A percentile compares a stretch with the other conserved stretches of the same genome.
Evolutionary conservation across 495 filamentous ascomycete genomes (phyloP).

Genomic region (Aspergillus bridgeri): DNA sequence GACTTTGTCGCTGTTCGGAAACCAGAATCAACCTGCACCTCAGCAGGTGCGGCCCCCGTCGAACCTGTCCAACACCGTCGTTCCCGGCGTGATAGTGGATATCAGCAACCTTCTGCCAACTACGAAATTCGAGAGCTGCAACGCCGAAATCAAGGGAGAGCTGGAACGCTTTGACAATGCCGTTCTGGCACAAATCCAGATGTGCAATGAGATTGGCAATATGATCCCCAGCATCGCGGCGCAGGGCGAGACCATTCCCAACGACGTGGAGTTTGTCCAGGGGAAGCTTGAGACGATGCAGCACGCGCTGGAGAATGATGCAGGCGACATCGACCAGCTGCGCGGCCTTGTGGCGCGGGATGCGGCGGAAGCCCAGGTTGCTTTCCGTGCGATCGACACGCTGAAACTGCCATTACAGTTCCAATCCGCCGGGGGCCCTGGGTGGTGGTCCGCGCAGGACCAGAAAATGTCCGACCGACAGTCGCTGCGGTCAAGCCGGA

Average conservation of each 20-base stretch:
- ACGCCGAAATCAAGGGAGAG: constrained; percentile 72
- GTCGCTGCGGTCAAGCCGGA: constrained; percentile 39
- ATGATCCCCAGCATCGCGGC: constrained; percentile 57
- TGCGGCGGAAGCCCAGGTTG: constrained; percentile 66
- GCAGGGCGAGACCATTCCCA: constrained; percentile 61
- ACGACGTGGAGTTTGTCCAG: constrained; percentile 70
- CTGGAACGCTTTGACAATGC: constrained; percentile 71
- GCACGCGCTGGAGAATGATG: constrained; percentile 67
- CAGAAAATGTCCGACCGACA: constrained; percentile 41
- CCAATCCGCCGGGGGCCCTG: constrained; percentile 45
- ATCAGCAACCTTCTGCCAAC: constrained; percentile 72
- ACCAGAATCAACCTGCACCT: constrained; percentile 23
- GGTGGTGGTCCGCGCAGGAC: constrained; percentile 47
- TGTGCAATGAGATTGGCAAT: constrained; percentile 43
- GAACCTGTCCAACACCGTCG: constrained; percentile 38
- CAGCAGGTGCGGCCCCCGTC: constrained; percentile 49
- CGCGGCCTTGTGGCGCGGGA: constrained; percentile 62
- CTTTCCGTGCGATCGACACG: constrained; percentile 72
- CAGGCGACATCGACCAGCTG: constrained; percentile 63
- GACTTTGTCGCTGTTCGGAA: constrained; percentile 39
- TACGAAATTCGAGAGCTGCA: constrained; percentile 85
- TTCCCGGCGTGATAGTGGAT: constrained; percentile 73
- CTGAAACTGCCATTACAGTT: constrained; percentile 72
- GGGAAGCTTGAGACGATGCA: constrained; percentile 72
- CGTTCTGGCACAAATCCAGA: constrained; percentile 66